Percentiles rank a stretch among this genome's conserved stretches.
Evolutionary conservation across 306 rosid genomes (phyloP).

Genomic region (Datisca glomerata): DNA sequence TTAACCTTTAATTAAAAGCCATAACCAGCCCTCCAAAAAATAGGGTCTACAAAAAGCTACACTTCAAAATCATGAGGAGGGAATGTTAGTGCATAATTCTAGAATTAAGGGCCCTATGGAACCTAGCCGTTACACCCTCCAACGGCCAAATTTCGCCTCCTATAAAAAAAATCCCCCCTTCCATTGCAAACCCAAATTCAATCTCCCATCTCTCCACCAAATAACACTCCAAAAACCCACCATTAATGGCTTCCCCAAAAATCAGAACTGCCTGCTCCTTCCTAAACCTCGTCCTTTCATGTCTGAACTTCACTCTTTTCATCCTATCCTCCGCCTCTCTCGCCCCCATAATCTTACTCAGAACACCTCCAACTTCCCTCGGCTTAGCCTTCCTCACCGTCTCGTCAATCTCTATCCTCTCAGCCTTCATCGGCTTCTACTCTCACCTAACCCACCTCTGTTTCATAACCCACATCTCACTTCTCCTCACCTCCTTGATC

Average conservation of each 20-base stretch:
- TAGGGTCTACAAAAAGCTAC: no score
- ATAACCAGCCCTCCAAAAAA: no score
- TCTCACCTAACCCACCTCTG: constrained; percentile 56
- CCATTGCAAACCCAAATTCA: background rate
- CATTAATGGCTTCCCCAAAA: background rate
- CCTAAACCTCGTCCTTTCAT: constrained; percentile 44
- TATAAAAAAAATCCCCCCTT: constrained; percentile 22
- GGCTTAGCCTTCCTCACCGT: constrained; percentile 63
- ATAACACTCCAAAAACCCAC: background rate
- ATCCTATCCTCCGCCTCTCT: constrained; percentile 50
- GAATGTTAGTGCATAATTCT: no score
- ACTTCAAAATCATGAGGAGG: constrained; percentile 38
- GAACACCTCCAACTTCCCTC: constrained; percentile 60
- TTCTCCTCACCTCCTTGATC: constrained; percentile 30
- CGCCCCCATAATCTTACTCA: constrained; percentile 57
- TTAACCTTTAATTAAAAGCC: no score
- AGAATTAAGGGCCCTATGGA: constrained; percentile 18
- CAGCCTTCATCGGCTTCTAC: constrained; percentile 62
- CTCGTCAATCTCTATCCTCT: constrained; percentile 46
- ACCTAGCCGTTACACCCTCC: constrained; percentile 47
- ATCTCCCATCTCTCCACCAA: constrained; percentile 2
- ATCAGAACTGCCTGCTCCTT: constrained; percentile 53
- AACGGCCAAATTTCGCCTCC: constrained; percentile 35
- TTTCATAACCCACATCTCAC: constrained; percentile 52
- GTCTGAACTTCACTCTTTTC: constrained; percentile 44